Percentiles rank a stretch among this genome's conserved stretches.
phyloP scores from a whole-genome alignment of 208 protist species.

The Crithidia expoeki region DNA sequence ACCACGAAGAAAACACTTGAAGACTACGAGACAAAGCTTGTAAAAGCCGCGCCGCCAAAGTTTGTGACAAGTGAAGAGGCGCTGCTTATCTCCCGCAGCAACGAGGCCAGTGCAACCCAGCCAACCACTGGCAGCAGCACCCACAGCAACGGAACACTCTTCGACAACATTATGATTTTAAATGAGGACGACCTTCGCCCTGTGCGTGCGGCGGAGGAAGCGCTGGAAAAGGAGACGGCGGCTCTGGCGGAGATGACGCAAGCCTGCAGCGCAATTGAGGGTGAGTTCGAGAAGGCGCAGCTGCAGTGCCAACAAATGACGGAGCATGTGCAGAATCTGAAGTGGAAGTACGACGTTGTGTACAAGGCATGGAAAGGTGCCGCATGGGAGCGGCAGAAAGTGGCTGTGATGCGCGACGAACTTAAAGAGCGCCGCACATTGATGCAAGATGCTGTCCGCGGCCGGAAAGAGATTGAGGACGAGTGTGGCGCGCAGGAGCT shows the following conservation, averaged over 20 bases:
- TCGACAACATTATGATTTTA: conserved; percentile 34
- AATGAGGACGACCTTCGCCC: conserved; percentile 42
- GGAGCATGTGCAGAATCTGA: conserved; percentile 45
- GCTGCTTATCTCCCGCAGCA: conserved; percentile 9
- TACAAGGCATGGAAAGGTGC: conserved; percentile 21
- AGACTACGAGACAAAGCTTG: conserved; percentile 55
- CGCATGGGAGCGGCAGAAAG: conserved; percentile 29
- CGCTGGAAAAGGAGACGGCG: conserved; percentile 32
- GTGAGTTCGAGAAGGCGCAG: conserved; percentile 26
- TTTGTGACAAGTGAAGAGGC: conserved; percentile 48
- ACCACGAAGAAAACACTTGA: conserved; percentile 37
- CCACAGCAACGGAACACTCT: background rate
- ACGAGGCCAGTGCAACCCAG: background rate
- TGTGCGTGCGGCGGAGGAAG: conserved; percentile 48
- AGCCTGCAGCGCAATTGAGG: conserved; percentile 35
- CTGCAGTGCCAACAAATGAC: conserved; percentile 45
- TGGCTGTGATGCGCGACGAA: conserved; percentile 35
- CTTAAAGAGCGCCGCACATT: conserved; percentile 34
- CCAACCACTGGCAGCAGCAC: background rate
- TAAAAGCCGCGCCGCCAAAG: conserved; percentile 42
- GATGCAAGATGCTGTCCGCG: conserved; percentile 16
- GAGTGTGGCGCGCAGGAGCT: conserved; percentile 44
- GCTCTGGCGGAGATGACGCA: conserved; percentile 20
- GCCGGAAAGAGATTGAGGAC: conserved; percentile 24
- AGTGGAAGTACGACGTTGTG: conserved; percentile 40